Percentiles rank a stretch among this genome's conserved stretches.
Conservation (phyloP, 257 asterid species). For the Lycium ferocissimum region DNA sequence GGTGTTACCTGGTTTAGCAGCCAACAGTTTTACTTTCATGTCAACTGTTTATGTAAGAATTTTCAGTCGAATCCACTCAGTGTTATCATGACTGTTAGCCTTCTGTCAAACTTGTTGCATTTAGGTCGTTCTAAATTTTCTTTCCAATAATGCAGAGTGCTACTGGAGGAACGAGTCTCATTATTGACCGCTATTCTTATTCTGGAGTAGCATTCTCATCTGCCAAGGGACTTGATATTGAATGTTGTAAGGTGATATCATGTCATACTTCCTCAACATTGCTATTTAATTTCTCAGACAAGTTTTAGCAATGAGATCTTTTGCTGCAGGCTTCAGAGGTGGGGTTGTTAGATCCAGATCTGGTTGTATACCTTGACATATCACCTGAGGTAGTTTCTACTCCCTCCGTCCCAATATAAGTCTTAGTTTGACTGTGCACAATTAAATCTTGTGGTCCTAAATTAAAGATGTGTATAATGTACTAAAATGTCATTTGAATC, state of each 20-base stretch:
- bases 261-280: neutral
- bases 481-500: too few species aligned
- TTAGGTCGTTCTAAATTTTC: neutral
- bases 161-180: conserved; percentile 82
- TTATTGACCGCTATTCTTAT: conserved; percentile 83
- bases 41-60: neutral
- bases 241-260: conserved; percentile 81
- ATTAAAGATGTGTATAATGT: too few species aligned
- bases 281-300: neutral
- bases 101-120: neutral
- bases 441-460: too few species aligned
- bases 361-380: conserved; percentile 88
- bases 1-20: neutral
- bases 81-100: neutral
- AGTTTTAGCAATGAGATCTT: neutral
- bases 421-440: too few species aligned
- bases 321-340: conserved; percentile 79
- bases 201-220: conserved; percentile 96
- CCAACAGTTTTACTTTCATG: neutral
- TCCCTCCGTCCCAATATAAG: too few species aligned
- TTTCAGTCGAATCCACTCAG: neutral
- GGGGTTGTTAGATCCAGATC: conserved; percentile 92
- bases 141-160: neutral
- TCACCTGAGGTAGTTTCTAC: conserved; percentile 75
- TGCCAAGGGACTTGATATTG: conserved; percentile 86